Evolutionary conservation across 768 basidiomycete species (phyloP), one percentile per base, ranked within the genome.

Genomic region (Leccinum rimulosum): DNA sequence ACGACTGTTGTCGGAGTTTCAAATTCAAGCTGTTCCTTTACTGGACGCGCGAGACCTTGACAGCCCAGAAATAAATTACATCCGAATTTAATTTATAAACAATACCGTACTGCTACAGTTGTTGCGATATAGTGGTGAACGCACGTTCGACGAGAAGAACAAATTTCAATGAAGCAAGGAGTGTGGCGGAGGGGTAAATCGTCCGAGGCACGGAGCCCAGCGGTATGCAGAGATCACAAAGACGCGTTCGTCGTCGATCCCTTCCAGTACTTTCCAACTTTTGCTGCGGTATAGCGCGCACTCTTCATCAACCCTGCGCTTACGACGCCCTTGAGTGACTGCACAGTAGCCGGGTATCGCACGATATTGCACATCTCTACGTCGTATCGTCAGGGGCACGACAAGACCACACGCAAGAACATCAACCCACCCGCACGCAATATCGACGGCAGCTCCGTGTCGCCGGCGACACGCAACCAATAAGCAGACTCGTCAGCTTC

Each of bases 211-310:
- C 8, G 17, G 8, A n/a, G 28, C 15, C 15, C 6, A 12, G 17
- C n/a, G 30, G 22, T 25, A 58, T 48, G 27, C 40, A 51, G 12
- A 56, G 58, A 56, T 45, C 49, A 63, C 15, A 38, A 62, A 22
- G 65, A 61, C 35, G 12, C 40, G 14, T 33, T 25, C 53, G 36
- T 45, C 55, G 15, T 57, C 35, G 65, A 57, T 19, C 77, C 74
- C 54, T 71, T 72, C 84, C 90, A 90, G 89, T 93, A 97, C 74
- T 98, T 98, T 38, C 82, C 74, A 19, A 95, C 76, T 77, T 98
- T 98, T 50, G 87, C 84, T 27, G 80, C 63, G 49, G 83, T 77
- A 66, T 98, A 98, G 47, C 82, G 83, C 6, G 86, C 57, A 69
- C 91, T 91, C 80, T 94, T 95, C 51, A 80, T 78, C 10, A 89